These are phyloP conservation scores for Dryas octopetala DNA, from an alignment of 306 rosid genomes.

Conservation along the genomic window DNA sequence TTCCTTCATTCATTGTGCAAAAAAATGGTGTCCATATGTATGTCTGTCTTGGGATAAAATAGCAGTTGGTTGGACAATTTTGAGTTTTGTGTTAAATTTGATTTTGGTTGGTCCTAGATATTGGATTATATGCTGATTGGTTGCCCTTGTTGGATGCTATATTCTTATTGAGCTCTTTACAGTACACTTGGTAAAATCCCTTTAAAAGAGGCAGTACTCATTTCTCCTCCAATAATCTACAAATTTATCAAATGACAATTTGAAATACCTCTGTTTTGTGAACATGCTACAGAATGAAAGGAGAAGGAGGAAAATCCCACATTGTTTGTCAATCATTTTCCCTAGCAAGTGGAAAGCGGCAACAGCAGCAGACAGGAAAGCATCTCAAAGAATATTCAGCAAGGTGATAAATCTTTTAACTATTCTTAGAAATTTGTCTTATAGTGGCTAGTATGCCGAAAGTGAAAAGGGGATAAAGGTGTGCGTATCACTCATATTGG, in stretches of 20 bases:
- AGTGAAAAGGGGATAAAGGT: no score
- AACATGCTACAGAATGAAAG: no score
- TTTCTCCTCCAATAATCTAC: not conserved
- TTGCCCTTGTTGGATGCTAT: not conserved
- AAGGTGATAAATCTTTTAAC: constrained; percentile 37
- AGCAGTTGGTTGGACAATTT: constrained; percentile 1
- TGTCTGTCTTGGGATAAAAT: not conserved
- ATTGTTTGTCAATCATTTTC: no score
- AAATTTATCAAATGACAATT: not conserved
- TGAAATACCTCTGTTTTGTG: not conserved
- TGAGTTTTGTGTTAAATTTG: constrained; percentile 11
- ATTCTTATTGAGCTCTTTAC: not conserved
- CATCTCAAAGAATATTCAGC: constrained; percentile 13
- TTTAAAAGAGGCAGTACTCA: not conserved
- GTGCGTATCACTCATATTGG: not conserved
- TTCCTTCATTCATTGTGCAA: no score
- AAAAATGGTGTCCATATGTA: not conserved
- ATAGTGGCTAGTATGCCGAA: no score
- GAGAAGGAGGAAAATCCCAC: no score
- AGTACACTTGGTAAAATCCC: not conserved
- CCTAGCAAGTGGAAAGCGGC: not conserved
- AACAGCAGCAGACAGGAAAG: not conserved
- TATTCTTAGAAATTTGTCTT: not conserved
- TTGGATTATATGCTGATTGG: not conserved
- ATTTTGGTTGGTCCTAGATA: not conserved